phyloP scores from a whole-genome alignment of 2,329 filamentous ascomycete genomes.

The Cordyceps tenuipes region DNA sequence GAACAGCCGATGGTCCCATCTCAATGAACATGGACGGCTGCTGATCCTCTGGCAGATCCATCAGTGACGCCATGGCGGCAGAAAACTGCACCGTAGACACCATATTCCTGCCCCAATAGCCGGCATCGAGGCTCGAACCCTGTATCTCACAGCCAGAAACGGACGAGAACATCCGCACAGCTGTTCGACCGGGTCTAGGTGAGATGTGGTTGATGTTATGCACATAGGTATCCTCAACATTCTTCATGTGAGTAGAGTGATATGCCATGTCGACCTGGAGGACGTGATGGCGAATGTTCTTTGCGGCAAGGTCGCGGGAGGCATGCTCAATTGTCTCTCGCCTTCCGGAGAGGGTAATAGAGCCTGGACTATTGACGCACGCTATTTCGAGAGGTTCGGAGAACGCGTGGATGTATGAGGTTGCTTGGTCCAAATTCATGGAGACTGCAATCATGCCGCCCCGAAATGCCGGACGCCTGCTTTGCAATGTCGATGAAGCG shows the following conservation, averaged over 20 bases:
- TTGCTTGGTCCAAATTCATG: conserved; percentile 22
- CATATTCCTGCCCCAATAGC: conserved; percentile 41
- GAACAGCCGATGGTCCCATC: conserved; percentile 30
- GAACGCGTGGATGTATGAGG: conserved; percentile 19
- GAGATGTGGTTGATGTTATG: conserved; percentile 19
- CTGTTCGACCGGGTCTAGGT: not conserved
- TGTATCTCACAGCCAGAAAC: conserved; percentile 25
- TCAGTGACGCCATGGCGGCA: conserved; percentile 29
- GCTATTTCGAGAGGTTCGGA: conserved; percentile 27
- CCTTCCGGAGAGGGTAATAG: conserved; percentile 36
- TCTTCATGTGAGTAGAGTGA: conserved; percentile 36
- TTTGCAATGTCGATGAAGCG: conserved; percentile 22
- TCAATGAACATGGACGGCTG: conserved; percentile 32
- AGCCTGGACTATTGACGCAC: conserved; percentile 36
- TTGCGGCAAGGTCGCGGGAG: conserved; percentile 22
- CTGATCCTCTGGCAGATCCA: conserved; percentile 19
- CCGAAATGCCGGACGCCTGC: conserved; percentile 20
- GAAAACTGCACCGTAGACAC: conserved; percentile 36
- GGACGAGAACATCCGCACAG: conserved; percentile 33
- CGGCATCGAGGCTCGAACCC: conserved; percentile 20
- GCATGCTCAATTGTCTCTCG: conserved; percentile 23
- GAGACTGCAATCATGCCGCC: conserved; percentile 36
- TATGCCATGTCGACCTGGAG: conserved; percentile 34
- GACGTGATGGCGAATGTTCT: conserved; percentile 26
- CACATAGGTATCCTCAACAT: conserved; percentile 29